Conservation (phyloP, 805 yeast species). For the Soucietia sequanensis region DNA sequence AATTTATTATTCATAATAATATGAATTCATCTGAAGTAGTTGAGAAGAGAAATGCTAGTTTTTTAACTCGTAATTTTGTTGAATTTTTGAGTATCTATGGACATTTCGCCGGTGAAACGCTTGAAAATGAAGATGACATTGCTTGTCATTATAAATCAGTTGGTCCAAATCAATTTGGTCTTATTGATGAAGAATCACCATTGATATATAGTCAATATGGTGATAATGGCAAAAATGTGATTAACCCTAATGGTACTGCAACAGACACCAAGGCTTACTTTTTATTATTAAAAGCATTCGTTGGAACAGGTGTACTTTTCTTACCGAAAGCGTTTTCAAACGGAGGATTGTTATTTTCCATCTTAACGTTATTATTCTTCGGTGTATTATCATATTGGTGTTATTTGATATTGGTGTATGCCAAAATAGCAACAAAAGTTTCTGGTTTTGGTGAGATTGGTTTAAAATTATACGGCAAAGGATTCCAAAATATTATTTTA, state of each 20-base stretch:
- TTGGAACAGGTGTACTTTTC: conserved; percentile 75
- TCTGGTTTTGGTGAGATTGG: conserved; percentile 84
- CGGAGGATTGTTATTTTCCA: conserved; percentile 68
- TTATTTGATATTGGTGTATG: conserved; percentile 58
- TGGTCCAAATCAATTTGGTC: conserved; percentile 13
- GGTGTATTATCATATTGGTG: conserved; percentile 78
- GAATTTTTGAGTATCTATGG: conserved; percentile 80
- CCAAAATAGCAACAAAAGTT: conserved; percentile 60
- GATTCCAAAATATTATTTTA: conserved; percentile 64
- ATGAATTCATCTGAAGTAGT: conserved; percentile 12
- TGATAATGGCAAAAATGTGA: conserved; percentile 6
- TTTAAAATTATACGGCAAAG: conserved; percentile 54
- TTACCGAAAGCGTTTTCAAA: conserved; percentile 68
- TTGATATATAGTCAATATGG: conserved; percentile 11
- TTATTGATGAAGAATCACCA: conserved; percentile 39
- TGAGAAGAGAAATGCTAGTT: conserved; percentile 33
- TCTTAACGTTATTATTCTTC: conserved; percentile 51
- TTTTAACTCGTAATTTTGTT: conserved; percentile 68
- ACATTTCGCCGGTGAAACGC: conserved; percentile 82
- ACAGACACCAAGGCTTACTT: conserved; percentile 72
- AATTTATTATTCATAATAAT: conserved; percentile 49
- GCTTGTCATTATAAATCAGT: conserved; percentile 45
- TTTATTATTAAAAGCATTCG: conserved; percentile 67
- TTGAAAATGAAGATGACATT: conserved; percentile 64
- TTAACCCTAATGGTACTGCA: conserved; percentile 58